Percentiles rank a stretch among this genome's conserved stretches.
Evolutionary conservation across 2,329 filamentous ascomycete species (phyloP).

Genomic region (Colletotrichum sp.): DNA sequence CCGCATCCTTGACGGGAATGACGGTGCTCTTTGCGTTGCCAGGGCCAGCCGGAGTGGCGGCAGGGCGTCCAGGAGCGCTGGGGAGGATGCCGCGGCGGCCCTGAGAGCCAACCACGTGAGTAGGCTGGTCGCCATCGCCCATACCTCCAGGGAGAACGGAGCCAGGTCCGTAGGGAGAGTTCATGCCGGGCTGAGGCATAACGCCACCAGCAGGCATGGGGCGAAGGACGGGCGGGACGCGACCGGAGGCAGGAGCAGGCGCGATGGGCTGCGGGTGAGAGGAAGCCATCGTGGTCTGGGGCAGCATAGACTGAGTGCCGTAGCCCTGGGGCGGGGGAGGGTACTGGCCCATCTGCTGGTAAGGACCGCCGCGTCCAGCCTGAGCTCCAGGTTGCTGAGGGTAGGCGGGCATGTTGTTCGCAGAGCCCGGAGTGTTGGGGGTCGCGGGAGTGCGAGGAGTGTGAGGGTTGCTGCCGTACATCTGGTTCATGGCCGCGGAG

Average conservation of each 20-base stretch:
- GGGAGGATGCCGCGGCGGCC: constrained; percentile 90
- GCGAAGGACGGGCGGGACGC: constrained; percentile 64
- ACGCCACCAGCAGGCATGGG: constrained; percentile 75
- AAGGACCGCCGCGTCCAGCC: constrained; percentile 53
- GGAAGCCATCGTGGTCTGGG: constrained; percentile 68
- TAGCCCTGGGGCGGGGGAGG: constrained; percentile 60
- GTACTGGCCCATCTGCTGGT: constrained; percentile 61
- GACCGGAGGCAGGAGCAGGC: constrained; percentile 67
- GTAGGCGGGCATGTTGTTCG: constrained; percentile 59
- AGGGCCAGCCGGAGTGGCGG: constrained; percentile 74
- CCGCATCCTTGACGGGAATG: constrained; percentile 92
- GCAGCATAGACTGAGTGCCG: constrained; percentile 66
- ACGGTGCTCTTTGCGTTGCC: constrained; percentile 77
- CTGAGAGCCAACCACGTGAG: constrained; percentile 94
- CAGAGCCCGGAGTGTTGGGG: constrained; percentile 64
- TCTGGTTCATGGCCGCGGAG: constrained; percentile 52
- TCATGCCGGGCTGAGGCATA: constrained; percentile 62
- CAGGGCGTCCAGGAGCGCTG: constrained; percentile 84
- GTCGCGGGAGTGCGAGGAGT: constrained; percentile 68
- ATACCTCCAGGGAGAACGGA: constrained; percentile 61
- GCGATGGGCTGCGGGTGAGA: constrained; percentile 79
- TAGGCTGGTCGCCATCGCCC: constrained; percentile 69
- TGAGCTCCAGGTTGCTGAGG: constrained; percentile 46
- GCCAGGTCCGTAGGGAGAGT: constrained; percentile 64
- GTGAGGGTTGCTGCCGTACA: constrained; percentile 65